A percentile compares a stretch with the other conserved stretches of the same genome.
These are phyloP conservation scores for Pachyrhizus erosus DNA, from an alignment of 306 rosid genomes.

Conservation along the genomic window DNA sequence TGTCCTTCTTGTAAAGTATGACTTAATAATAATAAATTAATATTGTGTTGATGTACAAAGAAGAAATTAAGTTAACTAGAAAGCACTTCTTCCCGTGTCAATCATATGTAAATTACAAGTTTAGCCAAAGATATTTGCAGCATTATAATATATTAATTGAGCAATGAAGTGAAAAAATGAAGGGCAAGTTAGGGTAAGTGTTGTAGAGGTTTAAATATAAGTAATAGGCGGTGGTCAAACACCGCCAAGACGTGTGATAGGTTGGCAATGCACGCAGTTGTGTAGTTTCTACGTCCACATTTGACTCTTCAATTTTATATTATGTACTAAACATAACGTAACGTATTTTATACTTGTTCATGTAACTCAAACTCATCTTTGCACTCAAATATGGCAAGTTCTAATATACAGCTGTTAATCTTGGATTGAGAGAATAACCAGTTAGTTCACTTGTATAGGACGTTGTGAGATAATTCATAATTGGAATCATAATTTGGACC, in stretches of 20 bases:
- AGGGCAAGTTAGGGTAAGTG: constrained; percentile 28
- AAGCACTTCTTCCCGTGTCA: constrained; percentile 16
- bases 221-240: constrained; percentile 56
- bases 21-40: background rate
- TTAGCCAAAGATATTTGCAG: background rate
- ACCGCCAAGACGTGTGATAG: constrained; percentile 65
- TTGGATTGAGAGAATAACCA: background rate
- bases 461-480: constrained; percentile 9
- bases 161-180: constrained; percentile 37
- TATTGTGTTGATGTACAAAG: background rate
- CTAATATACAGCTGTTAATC: constrained; percentile 40
- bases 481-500: constrained; percentile 58
- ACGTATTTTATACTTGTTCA: constrained; percentile 4
- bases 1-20: constrained; percentile 52
- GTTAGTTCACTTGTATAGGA: background rate
- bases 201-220: background rate
- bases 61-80: constrained; percentile 24
- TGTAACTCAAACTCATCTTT: background rate
- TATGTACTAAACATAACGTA: constrained; percentile 11
- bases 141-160: constrained; percentile 27
- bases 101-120: constrained; percentile 42
- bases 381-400: constrained; percentile 28
- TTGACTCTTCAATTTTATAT: constrained; percentile 50
- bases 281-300: constrained; percentile 66
- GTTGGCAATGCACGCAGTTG: constrained; percentile 71